Percentiles rank a stretch among this genome's conserved stretches.
phyloP scores from a whole-genome alignment of 192 early-diverging fungal species.

The Martensiomyces pterosporus region DNA sequence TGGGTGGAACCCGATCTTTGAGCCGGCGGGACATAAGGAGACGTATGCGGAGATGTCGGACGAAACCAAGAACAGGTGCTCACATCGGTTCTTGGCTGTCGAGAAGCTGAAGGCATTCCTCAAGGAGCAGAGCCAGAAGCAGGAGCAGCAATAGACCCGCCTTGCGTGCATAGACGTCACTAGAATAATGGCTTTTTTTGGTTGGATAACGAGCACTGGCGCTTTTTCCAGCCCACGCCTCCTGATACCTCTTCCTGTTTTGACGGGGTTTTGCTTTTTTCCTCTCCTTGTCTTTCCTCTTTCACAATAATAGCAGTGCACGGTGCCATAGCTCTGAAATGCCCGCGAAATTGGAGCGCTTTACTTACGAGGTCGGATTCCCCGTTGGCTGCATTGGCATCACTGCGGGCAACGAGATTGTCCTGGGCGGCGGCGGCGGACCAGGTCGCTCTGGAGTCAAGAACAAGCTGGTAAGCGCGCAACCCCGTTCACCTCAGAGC shows the following conservation, averaged over 20 bases:
- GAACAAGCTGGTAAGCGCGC: slow-evolving; percentile 73
- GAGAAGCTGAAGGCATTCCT: slow-evolving; percentile 60
- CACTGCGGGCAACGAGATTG: slow-evolving; percentile 53
- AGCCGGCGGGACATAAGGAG: slow-evolving; percentile 69
- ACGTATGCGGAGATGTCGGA: slow-evolving; percentile 90
- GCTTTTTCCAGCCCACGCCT: too few species aligned
- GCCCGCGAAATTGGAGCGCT: slow-evolving; percentile 10
- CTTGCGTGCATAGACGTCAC: too few species aligned
- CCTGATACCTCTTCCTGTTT: too few species aligned
- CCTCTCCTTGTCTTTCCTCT: neutral
- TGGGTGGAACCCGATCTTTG: slow-evolving; percentile 97
- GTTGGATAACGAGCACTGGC: too few species aligned
- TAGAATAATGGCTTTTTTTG: too few species aligned
- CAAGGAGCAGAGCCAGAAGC: slow-evolving; percentile 13
- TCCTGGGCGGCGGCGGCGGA: slow-evolving; percentile 88
- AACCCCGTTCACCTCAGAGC: too few species aligned
- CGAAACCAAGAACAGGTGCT: slow-evolving; percentile 82
- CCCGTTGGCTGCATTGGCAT: slow-evolving; percentile 62
- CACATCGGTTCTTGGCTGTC: slow-evolving; percentile 78
- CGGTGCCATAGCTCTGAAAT: slow-evolving; percentile 5
- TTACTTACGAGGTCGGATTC: slow-evolving; percentile 51
- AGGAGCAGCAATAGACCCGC: too few species aligned
- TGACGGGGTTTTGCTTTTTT: slow-evolving; percentile 4
- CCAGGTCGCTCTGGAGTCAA: slow-evolving; percentile 73
- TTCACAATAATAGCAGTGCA: neutral